phyloP scores from a whole-genome alignment of 345 rosid genomes.

The Arabidopsis suecica region DNA sequence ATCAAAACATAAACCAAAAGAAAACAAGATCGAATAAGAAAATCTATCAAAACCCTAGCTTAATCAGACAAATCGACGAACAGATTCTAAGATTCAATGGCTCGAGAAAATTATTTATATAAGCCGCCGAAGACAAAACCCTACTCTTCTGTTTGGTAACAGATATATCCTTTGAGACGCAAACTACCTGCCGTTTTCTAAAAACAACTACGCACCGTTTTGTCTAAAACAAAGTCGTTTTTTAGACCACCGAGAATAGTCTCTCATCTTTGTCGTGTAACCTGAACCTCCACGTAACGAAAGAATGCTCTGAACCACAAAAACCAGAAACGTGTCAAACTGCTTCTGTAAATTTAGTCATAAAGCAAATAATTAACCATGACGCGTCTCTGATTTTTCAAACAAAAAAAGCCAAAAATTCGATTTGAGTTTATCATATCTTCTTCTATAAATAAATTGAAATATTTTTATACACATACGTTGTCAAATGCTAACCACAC shows the following conservation, averaged over 20 bases:
- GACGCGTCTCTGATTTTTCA: constrained; percentile 8
- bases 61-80: constrained; percentile 1
- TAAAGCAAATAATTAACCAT: neutral
- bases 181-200: no score
- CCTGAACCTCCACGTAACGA: constrained; percentile 38
- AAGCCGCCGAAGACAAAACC: constrained; percentile 13
- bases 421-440: constrained; percentile 6
- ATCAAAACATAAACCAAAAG: neutral
- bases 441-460: constrained; percentile 12
- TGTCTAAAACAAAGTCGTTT: no score
- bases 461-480: neutral
- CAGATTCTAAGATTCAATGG: fast-evolving
- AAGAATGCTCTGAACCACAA: constrained; percentile 20
- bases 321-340: constrained; percentile 38
- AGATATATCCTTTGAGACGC: no score
- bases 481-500: constrained; percentile 33
- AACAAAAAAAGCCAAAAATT: constrained; percentile 22
- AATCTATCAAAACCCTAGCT: neutral
- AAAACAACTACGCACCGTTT: no score
- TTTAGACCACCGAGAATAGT: neutral
- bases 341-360: neutral
- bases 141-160: constrained; percentile 34
- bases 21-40: constrained; percentile 44
- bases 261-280: constrained; percentile 32
- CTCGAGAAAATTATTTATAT: constrained; percentile 17